phyloP scores from a whole-genome alignment of 2,329 filamentous ascomycete species.

The Kalmusia sp. region DNA sequence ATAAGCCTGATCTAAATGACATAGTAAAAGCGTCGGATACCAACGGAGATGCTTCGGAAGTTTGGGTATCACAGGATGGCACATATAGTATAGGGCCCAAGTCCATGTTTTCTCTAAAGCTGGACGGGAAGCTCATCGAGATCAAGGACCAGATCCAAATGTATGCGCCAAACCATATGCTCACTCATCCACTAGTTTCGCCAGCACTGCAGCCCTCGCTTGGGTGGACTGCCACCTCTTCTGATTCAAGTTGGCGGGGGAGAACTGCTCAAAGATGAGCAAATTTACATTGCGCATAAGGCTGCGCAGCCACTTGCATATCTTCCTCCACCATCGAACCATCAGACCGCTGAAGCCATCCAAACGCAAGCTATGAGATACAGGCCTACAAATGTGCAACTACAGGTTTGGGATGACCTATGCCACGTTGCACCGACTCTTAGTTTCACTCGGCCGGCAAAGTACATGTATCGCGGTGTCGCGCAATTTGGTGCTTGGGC shows the following conservation, averaged over 20 bases:
- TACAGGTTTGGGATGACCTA: slow-evolving; percentile 95
- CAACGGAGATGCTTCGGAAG: slow-evolving; percentile 13
- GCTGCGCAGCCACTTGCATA: slow-evolving; percentile 84
- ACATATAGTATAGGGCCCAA: slow-evolving; percentile 47
- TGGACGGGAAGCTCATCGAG: slow-evolving; percentile 70
- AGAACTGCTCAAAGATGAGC: slow-evolving; percentile 90
- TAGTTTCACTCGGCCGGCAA: slow-evolving; percentile 95
- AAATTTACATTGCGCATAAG: slow-evolving; percentile 94
- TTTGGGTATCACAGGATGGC: slow-evolving; percentile 38
- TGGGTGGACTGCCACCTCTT: slow-evolving; percentile 85
- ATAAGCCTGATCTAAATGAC: slow-evolving; percentile 22
- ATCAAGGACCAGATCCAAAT: slow-evolving; percentile 94
- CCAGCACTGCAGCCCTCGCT: slow-evolving; percentile 87
- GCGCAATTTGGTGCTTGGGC: slow-evolving; percentile 95
- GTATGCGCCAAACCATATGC: slow-evolving; percentile 81
- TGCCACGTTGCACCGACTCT: slow-evolving; percentile 92
- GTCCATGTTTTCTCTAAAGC: slow-evolving; percentile 65
- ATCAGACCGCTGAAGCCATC: slow-evolving; percentile 60
- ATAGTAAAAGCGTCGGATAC: slow-evolving; percentile 15
- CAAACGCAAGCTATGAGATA: slow-evolving; percentile 73
- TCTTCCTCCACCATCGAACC: slow-evolving; percentile 59
- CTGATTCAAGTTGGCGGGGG: slow-evolving; percentile 87
- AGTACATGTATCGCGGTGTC: slow-evolving; percentile 92
- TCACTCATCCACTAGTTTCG: slow-evolving; percentile 88
- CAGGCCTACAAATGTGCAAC: slow-evolving; percentile 85